Evolutionary conservation across 1,284 basidiomycete species (phyloP).

Genomic region (Ganoderma multipileum): DNA sequence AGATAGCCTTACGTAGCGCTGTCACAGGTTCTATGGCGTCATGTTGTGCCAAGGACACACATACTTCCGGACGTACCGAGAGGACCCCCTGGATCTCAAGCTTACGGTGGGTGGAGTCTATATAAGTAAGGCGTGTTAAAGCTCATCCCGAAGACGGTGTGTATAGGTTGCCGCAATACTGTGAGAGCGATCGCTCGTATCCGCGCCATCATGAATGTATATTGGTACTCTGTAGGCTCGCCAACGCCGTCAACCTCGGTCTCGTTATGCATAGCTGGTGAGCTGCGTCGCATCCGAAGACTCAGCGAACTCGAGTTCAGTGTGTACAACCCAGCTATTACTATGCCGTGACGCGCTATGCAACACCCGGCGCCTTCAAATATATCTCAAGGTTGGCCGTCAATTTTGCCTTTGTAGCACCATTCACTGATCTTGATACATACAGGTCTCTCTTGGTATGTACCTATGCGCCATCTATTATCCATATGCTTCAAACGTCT

Average conservation of each 20-base stretch:
- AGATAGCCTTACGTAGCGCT: neutral
- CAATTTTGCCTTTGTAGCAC: too few species aligned
- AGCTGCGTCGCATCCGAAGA: neutral
- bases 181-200: neutral
- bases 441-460: constrained; percentile 3
- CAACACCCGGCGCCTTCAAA: neutral
- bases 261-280: neutral
- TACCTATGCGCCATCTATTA: neutral
- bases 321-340: neutral
- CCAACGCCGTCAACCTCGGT: neutral
- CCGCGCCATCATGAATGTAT: neutral
- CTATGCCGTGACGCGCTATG: neutral
- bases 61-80: neutral
- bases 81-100: constrained; percentile 1
- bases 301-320: neutral
- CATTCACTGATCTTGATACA: neutral
- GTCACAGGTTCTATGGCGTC: constrained; percentile 4
- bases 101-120: neutral
- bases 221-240: neutral
- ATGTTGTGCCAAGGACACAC: neutral
- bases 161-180: neutral
- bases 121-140: neutral
- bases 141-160: neutral
- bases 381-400: neutral
- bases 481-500: too few species aligned